Evolutionary conservation across 2,329 filamentous ascomycete genomes (phyloP).

Genomic region (Beauveria medogensis): DNA sequence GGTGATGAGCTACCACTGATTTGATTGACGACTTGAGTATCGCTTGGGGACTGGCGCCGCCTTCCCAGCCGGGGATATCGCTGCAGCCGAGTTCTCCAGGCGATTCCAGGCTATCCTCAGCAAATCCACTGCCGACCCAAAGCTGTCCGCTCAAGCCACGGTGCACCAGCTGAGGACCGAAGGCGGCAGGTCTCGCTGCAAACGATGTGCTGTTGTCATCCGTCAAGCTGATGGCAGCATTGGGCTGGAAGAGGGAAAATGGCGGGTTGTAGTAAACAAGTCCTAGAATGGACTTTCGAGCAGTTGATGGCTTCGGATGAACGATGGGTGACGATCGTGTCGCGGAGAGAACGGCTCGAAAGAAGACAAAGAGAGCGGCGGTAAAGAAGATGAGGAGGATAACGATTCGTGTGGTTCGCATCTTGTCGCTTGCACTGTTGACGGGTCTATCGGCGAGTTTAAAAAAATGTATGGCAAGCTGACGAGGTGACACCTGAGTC

Average conservation of each 20-base stretch:
- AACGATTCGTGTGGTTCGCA: constrained; percentile 47
- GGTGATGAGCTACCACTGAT: not conserved
- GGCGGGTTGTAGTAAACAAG: constrained; percentile 67
- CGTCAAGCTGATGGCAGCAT: constrained; percentile 90
- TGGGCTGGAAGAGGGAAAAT: constrained; percentile 86
- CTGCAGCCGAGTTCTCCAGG: constrained; percentile 91
- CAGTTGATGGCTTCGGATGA: not conserved
- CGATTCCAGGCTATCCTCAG: constrained; percentile 62
- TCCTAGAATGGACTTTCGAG: constrained; percentile 23
- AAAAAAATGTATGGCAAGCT: not conserved
- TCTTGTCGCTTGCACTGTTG: constrained; percentile 24
- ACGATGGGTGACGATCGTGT: not conserved
- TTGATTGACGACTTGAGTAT: constrained; percentile 12
- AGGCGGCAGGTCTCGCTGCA: constrained; percentile 83
- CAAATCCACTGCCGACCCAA: constrained; percentile 90
- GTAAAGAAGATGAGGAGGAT: constrained; percentile 47
- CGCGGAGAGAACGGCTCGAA: constrained; percentile 39
- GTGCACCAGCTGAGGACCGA: constrained; percentile 69
- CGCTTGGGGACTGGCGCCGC: constrained; percentile 30
- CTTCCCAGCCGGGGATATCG: constrained; percentile 83
- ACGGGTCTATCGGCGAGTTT: not conserved
- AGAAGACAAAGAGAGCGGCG: constrained; percentile 47
- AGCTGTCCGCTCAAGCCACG: constrained; percentile 79
- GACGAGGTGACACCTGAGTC: constrained; percentile 9
- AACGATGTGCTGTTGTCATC: constrained; percentile 99